Percentiles rank a stretch among this genome's conserved stretches.
These are phyloP conservation scores for Chaetomium tenue DNA, from an alignment of 495 filamentous ascomycete species.

Conservation along the genomic window DNA sequence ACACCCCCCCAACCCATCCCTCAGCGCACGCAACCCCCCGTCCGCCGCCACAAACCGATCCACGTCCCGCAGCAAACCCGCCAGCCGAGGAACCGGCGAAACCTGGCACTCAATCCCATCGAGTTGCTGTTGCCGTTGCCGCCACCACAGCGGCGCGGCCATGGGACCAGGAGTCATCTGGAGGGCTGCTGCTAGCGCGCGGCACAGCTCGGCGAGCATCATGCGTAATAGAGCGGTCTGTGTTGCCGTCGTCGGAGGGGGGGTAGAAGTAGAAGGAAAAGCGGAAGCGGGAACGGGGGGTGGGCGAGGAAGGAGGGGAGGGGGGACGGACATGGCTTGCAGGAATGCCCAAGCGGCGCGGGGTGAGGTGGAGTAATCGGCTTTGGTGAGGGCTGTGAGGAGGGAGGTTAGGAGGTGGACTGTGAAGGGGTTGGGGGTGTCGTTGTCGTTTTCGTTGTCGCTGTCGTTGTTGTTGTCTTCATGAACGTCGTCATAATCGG, in stretches of 20 bases:
- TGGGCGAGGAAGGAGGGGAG: too few species aligned
- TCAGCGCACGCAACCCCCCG: not conserved
- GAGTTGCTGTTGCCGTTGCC: too few species aligned
- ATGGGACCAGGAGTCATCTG: too few species aligned
- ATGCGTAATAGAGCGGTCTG: slow-evolving; percentile 5
- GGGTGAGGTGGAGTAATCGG: slow-evolving; percentile 14
- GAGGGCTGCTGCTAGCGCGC: not conserved
- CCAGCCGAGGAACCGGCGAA: not conserved
- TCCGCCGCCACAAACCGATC: not conserved
- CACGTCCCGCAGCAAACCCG: not conserved
- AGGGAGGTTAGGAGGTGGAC: slow-evolving; percentile 4
- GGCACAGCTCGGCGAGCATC: slow-evolving; percentile 28
- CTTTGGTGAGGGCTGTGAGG: slow-evolving; percentile 13
- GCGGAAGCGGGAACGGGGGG: not conserved
- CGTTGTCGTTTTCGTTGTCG: not conserved
- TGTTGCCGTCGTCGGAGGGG: too few species aligned
- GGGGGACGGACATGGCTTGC: slow-evolving; percentile 11
- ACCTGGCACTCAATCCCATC: not conserved
- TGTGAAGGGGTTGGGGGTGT: not conserved
- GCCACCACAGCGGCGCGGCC: too few species aligned
- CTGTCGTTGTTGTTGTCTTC: not conserved
- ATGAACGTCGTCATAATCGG: too few species aligned
- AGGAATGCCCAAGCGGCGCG: slow-evolving; percentile 21
- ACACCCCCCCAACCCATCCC: slow-evolving; percentile 13
- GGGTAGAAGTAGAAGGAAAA: not conserved